Conservation (phyloP, 2,329 filamentous ascomycete genomes). For the Colletotrichum gigasporum region DNA sequence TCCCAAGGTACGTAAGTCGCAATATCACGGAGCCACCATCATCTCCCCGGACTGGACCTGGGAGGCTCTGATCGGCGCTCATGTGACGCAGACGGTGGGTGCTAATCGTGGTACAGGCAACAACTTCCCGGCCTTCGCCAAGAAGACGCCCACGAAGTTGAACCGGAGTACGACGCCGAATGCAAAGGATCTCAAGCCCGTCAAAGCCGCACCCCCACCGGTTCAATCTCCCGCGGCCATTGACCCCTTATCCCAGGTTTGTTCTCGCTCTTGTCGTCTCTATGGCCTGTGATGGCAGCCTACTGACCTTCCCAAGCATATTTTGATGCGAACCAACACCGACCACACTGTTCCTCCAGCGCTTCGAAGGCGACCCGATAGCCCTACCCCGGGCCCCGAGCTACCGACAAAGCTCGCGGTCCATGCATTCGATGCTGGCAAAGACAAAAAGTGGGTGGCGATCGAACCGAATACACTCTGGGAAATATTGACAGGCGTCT, state of each 20-base stretch:
- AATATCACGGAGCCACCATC: neutral
- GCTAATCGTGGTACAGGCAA: constrained; percentile 22
- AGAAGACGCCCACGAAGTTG: constrained; percentile 31
- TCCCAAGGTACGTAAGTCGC: constrained; percentile 39
- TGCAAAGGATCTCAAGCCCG: constrained; percentile 31
- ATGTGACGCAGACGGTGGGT: constrained; percentile 11
- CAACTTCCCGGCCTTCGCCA: constrained; percentile 28
- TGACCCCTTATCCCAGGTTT: constrained; percentile 42
- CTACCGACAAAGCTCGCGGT: constrained; percentile 47
- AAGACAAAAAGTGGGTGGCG: constrained; percentile 72
- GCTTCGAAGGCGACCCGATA: constrained; percentile 64
- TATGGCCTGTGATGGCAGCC: neutral
- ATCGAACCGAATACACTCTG: neutral
- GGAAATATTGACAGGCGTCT: neutral
- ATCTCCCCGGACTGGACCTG: neutral
- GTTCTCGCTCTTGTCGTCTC: neutral
- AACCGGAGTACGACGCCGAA: constrained; percentile 24
- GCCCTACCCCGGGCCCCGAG: constrained; percentile 52
- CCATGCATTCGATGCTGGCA: constrained; percentile 55
- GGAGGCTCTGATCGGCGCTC: neutral
- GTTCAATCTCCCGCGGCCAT: constrained; percentile 34
- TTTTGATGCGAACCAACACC: constrained; percentile 74
- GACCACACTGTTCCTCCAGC: constrained; percentile 66
- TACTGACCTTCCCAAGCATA: constrained; percentile 55
- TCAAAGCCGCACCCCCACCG: constrained; percentile 27